These are phyloP conservation scores for Megacollybia marginata DNA, from an alignment of 768 basidiomycete species.

Conservation along the genomic window DNA sequence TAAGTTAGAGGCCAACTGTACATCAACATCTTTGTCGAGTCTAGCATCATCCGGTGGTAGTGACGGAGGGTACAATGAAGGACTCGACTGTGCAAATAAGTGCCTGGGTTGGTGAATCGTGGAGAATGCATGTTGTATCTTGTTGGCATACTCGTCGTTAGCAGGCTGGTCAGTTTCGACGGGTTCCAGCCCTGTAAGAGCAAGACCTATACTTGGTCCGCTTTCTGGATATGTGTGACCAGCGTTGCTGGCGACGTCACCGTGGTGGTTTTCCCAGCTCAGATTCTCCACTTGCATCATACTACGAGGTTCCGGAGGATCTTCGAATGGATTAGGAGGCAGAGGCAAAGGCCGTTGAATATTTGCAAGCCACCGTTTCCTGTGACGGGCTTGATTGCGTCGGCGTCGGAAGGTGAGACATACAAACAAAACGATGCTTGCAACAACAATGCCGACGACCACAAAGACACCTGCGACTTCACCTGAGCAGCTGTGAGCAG, in stretches of 20 bases:
- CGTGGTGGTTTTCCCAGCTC: too few species aligned
- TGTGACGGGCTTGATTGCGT: conserved; percentile 29
- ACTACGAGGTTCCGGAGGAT: conserved; percentile 4
- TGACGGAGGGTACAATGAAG: conserved; percentile 43
- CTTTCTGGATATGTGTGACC: too few species aligned
- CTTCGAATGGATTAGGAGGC: conserved; percentile 30
- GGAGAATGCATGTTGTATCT: too few species aligned
- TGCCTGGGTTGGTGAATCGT: conserved; percentile 5
- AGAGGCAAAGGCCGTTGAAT: conserved; percentile 25
- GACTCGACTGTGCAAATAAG: conserved; percentile 35
- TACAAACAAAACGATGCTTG: conserved; percentile 36
- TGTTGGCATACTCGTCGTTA: too few species aligned
- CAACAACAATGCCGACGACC: conserved; percentile 42
- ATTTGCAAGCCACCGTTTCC: conserved; percentile 26
- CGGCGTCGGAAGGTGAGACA: conserved; percentile 37
- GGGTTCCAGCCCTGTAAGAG: too few species aligned
- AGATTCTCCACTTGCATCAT: too few species aligned
- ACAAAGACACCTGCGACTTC: conserved; percentile 73
- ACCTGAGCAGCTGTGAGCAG: conserved; percentile 59
- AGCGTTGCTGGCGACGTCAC: too few species aligned
- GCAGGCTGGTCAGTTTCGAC: too few species aligned
- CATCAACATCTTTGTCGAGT: too few species aligned
- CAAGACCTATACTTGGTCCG: too few species aligned
- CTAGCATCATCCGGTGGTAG: conserved; percentile 17
- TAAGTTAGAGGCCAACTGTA: too few species aligned